Evolutionary conservation across 495 filamentous ascomycete species (phyloP).

Genomic region (Cercophora sp.): DNA sequence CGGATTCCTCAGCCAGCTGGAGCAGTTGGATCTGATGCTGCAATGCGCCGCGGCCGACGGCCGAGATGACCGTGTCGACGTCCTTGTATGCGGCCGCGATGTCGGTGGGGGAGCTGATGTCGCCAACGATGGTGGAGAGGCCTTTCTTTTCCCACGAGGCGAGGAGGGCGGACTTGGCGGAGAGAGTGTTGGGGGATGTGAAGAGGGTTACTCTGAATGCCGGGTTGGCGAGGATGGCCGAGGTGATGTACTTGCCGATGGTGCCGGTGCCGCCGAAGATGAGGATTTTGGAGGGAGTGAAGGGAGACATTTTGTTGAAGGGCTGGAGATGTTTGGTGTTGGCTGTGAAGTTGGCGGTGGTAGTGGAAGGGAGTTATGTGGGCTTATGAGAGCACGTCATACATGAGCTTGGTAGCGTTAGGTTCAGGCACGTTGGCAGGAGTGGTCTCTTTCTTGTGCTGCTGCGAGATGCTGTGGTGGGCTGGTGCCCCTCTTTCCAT

Average conservation of each 20-base stretch:
- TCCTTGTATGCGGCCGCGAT: constrained; percentile 52
- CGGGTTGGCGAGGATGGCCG: constrained; percentile 52
- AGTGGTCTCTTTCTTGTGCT: background rate
- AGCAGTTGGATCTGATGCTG: constrained; percentile 57
- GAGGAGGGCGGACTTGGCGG: constrained; percentile 45
- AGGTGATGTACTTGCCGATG: constrained; percentile 62
- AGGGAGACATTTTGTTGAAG: constrained; percentile 24
- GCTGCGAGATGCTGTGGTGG: background rate
- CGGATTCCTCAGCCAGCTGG: constrained; percentile 51
- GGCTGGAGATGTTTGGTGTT: background rate
- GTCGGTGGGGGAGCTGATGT: constrained; percentile 50
- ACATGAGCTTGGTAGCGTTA: background rate
- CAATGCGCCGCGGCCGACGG: constrained; percentile 57
- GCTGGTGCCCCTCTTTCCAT: background rate
- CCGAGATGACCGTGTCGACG: constrained; percentile 64
- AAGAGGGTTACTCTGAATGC: constrained; percentile 58
- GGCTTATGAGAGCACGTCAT: constrained; percentile 1
- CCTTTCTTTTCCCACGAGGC: constrained; percentile 46
- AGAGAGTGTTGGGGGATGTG: constrained; percentile 53
- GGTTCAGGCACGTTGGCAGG: background rate
- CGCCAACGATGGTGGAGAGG: constrained; percentile 57
- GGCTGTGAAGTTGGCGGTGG: background rate
- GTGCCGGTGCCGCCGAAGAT: constrained; percentile 67
- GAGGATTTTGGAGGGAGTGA: constrained; percentile 51
- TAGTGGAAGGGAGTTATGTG: background rate